Evolutionary conservation across 2,329 filamentous ascomycete species (phyloP), one percentile per base, ranked within the genome.

Genomic region (Beauveria sp.): DNA sequence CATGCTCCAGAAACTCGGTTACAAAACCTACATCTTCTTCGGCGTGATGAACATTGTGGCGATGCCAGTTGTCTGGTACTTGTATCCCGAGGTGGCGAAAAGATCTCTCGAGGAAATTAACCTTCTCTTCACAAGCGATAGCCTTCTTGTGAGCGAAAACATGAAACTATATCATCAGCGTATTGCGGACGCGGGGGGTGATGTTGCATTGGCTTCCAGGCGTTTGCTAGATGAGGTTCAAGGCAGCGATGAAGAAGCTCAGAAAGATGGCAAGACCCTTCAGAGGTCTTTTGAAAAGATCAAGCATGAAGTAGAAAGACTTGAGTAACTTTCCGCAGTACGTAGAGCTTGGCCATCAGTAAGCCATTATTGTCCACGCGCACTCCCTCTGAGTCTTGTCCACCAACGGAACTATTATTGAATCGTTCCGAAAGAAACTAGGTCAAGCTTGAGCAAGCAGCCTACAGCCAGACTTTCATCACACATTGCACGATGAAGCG

Each of bases 51-150:
- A 83, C 64, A 66, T 83, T 12, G 65, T 81, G 8, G 81, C 77
- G 72, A 75, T 81, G 8, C 79, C 79, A 0, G 73, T 79, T n/a
- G 70, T 82, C 43, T 82, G 74, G 66, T 67, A 81, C n/a, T 75
- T 68, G 64, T 69, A 68, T 63, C 77, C 75, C 2, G 76, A 79
- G 62, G 77, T 74, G 0, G 69, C 74, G 2, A 71, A 73, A 53
- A 73, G 79, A n/a, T 79, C 78, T 5, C 71, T 82, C 4, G 80
- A 82, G 64, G 79, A 78, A 3, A 81, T 81, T 46, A 76, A 81
- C 42, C 71, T 74, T 1, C 71, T 83, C 46, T 83, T 83, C 67
- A 76, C 77, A 3, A 43, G 73, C n/a, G 63, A 72, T 16, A 79
- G 75, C 63, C 73, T 77, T 9, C 72, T 77, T 14, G 79, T 79